Evolutionary conservation across 495 filamentous ascomycete species (phyloP).

Genomic region (Chlorociboria aeruginascens): DNA sequence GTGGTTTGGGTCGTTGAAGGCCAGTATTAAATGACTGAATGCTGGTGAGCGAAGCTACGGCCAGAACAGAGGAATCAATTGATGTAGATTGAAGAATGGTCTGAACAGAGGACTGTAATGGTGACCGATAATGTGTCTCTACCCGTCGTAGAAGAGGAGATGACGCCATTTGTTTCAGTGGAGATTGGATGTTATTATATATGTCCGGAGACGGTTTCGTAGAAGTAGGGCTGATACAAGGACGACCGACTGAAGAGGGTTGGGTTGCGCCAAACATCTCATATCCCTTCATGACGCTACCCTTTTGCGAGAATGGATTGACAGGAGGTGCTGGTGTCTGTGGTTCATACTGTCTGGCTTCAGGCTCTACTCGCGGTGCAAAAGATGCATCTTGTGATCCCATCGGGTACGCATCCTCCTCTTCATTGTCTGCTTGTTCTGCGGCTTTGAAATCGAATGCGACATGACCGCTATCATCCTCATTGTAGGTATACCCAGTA

Average conservation of each 20-base stretch:
- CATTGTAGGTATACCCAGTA: constrained; percentile 11
- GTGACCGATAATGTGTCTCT: neutral
- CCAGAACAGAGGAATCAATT: neutral
- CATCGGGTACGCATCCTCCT: neutral
- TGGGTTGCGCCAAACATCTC: constrained; percentile 20
- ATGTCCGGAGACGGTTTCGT: constrained; percentile 16
- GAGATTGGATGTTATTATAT: constrained; percentile 12
- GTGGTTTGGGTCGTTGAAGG: neutral
- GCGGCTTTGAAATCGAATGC: constrained; percentile 3
- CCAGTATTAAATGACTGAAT: constrained; percentile 4
- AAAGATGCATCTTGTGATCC: constrained; percentile 10
- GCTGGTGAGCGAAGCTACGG: neutral
- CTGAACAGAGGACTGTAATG: constrained; percentile 10
- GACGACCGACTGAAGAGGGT: constrained; percentile 9
- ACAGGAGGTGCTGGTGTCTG: constrained; percentile 14
- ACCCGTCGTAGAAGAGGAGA: constrained; percentile 5
- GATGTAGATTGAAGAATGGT: constrained; percentile 2
- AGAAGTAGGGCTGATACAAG: constrained; percentile 4
- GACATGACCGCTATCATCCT: constrained; percentile 13
- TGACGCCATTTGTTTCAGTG: constrained; percentile 1
- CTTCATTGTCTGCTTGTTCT: neutral
- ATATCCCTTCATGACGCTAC: constrained; percentile 11
- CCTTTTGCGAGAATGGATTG: constrained; percentile 13
- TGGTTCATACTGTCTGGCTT: constrained; percentile 6
- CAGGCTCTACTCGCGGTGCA: neutral